Base-by-base conservation (phyloP, 257 asterid genomes). In the Solanum lycopersicoides region DNA sequence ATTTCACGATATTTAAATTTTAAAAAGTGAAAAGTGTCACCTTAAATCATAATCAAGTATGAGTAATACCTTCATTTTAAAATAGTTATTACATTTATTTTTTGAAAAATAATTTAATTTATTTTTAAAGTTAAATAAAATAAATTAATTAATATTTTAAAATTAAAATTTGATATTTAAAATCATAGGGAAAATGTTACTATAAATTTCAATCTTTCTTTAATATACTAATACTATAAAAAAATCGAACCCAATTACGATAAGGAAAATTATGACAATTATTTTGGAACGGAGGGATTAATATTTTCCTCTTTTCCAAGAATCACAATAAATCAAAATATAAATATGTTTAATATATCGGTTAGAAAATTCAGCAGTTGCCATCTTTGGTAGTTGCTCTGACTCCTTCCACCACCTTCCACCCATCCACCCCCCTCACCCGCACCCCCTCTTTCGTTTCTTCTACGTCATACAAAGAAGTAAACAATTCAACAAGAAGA, bases 381-480 rank as follows among this genome's bases (percentile, higher is more conserved):
- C 90, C 56, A 75, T 88, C 91, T 28, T 25, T 28, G 88, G 86
- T 86, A 83, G 88, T 91, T 86, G 66, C 59, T 68, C 16, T 2
- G 63, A 50, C 87, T 20, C 35, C 85, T 32, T 86, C n/a, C n/a
- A n/a, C n/a, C n/a, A n/a, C n/a, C n/a, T n/a, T n/a, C 86, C 88
- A 83, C 88, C 53, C 10, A 7, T 4, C 77, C 59, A 15, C 2
- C 85, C 37, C 79, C 75, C 44, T 65, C 82, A 42, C 76, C 15
- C 50, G n/a, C n/a, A n/a, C n/a, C n/a, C 56, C 41, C 14, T 73
- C 11, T 44, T 85, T 63, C 92, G 91, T 89, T 89, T 86, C 87
- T 90, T 92, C 90, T 89, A 92, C 93, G 93, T 91, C 93, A 89
- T 87, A 82, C 44, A 84, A 83, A 86, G 16, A 74, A 77, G 73